phyloP scores from a whole-genome alignment of 495 filamentous ascomycete species.

The Ramalina intermedia region DNA sequence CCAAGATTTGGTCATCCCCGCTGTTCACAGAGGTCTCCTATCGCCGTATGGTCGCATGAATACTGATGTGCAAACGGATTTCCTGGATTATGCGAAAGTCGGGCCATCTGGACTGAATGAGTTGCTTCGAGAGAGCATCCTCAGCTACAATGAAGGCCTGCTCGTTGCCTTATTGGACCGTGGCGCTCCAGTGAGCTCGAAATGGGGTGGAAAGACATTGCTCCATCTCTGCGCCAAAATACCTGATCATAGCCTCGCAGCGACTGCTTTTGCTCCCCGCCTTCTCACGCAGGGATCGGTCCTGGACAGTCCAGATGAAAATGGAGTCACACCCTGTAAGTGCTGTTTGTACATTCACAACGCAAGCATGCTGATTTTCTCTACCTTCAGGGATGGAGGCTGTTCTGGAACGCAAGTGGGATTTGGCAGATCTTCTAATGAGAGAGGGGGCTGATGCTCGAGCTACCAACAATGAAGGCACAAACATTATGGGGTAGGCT shows the following conservation, averaged over 20 bases:
- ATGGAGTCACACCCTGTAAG: conserved; percentile 11
- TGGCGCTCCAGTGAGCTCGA: conserved; percentile 6
- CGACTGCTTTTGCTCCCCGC: conserved; percentile 11
- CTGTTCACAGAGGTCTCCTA: conserved; percentile 4
- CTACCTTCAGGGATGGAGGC: conserved; percentile 17
- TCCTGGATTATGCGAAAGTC: conserved; percentile 7
- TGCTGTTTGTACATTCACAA: not conserved
- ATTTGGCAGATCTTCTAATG: conserved; percentile 15
- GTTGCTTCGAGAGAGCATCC: conserved; percentile 13
- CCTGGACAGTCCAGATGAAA: conserved; percentile 5
- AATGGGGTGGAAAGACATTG: conserved; percentile 10
- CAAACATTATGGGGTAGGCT: conserved; percentile 11
- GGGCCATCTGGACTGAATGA: conserved; percentile 5
- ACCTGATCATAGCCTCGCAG: conserved; percentile 12
- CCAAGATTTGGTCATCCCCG: conserved; percentile 6
- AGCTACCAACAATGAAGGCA: conserved; percentile 13
- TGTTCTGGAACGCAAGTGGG: conserved; percentile 17
- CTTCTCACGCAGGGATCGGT: conserved; percentile 9
- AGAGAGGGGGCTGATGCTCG: conserved; percentile 8
- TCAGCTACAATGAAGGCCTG: conserved; percentile 8
- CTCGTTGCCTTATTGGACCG: conserved; percentile 12
- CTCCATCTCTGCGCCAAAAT: conserved; percentile 18
- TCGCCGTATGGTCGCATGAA: conserved; percentile 16
- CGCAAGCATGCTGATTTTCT: conserved; percentile 8
- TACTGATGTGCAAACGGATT: conserved; percentile 15